These are phyloP conservation scores for Metschnikowia kunwiensis DNA, from an alignment of 805 yeast genomes.

Conservation along the genomic window DNA sequence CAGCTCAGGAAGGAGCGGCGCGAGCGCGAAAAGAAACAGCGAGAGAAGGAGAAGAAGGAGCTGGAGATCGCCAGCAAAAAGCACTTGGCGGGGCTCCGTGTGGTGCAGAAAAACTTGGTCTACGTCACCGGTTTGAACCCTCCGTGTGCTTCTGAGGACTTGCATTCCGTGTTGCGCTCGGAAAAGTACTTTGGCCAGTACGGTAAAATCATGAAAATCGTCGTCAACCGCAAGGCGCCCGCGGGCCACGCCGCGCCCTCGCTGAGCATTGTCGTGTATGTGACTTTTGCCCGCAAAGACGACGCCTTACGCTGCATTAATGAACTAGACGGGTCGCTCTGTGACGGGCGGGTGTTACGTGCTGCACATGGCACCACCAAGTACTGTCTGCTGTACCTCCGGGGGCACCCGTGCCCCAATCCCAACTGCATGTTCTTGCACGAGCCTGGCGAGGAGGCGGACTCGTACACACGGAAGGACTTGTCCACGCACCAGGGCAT, in stretches of 20 bases:
- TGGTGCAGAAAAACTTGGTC: constrained; percentile 95
- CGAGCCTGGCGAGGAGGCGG: constrained; percentile 99
- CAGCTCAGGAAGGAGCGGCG: constrained; percentile 76
- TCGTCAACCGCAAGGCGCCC: constrained; percentile 76
- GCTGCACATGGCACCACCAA: constrained; percentile 99
- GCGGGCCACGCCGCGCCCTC: constrained; percentile 23
- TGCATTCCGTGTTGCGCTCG: constrained; percentile 75
- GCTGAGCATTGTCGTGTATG: constrained; percentile 83
- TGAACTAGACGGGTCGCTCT: constrained; percentile 87
- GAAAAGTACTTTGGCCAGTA: constrained; percentile 98
- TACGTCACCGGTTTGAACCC: constrained; percentile 95
- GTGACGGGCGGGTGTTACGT: constrained; percentile 84
- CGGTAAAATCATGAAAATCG: constrained; percentile 92
- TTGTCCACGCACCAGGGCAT: constrained; percentile 71
- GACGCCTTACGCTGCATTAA: constrained; percentile 93
- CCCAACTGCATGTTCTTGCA: constrained; percentile 98
- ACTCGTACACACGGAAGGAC: constrained; percentile 88
- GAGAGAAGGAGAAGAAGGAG: constrained; percentile 89
- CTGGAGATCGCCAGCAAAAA: constrained; percentile 80
- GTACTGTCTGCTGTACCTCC: constrained; percentile 91
- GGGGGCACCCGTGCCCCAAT: constrained; percentile 96
- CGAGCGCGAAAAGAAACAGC: constrained; percentile 77
- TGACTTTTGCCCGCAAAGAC: constrained; percentile 87
- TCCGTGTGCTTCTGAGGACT: constrained; percentile 74
- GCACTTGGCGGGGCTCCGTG: constrained; percentile 94